Percentiles rank a stretch among this genome's conserved stretches.
phyloP scores from a whole-genome alignment of 306 rosid genomes.

The Aeschynomene evenia region DNA sequence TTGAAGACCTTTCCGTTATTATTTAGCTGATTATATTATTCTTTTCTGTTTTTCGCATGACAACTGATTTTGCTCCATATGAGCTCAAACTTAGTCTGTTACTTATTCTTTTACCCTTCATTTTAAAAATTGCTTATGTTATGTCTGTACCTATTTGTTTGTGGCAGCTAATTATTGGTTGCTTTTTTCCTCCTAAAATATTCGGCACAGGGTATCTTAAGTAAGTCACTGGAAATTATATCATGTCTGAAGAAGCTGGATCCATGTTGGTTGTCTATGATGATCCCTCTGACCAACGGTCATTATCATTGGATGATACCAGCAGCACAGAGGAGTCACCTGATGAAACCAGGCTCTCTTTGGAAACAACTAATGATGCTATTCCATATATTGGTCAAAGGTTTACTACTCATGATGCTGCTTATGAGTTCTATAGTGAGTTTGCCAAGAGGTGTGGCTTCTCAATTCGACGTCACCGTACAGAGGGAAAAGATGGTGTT shows the following conservation, averaged over 20 bases:
- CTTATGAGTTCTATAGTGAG: constrained; percentile 82
- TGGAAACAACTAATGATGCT: constrained; percentile 59
- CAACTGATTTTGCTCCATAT: neutral
- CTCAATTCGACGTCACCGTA: constrained; percentile 90
- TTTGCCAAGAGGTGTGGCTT: constrained; percentile 86
- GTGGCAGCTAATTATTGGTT: constrained; percentile 20
- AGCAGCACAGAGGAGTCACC: constrained; percentile 93
- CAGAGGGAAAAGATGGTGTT: constrained; percentile 94
- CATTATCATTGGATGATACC: constrained; percentile 69
- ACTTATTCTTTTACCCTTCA: neutral
- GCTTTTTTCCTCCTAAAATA: neutral
- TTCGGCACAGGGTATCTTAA: constrained; percentile 20
- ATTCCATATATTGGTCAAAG: constrained; percentile 87
- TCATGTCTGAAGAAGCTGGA: constrained; percentile 81
- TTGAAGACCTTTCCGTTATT: neutral
- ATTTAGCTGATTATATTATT: neutral
- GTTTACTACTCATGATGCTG: constrained; percentile 85
- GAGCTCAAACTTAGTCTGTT: neutral
- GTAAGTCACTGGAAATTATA: constrained; percentile 22
- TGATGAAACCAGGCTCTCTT: constrained; percentile 64
- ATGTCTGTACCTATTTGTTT: constrained; percentile 2
- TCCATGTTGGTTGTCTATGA: constrained; percentile 70
- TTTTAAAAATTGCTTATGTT: neutral
- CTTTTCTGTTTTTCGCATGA: neutral
- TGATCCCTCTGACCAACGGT: constrained; percentile 86